These are phyloP conservation scores for Lagerstroemia speciosa DNA, from an alignment of 345 rosid genomes.

Conservation along the genomic window DNA sequence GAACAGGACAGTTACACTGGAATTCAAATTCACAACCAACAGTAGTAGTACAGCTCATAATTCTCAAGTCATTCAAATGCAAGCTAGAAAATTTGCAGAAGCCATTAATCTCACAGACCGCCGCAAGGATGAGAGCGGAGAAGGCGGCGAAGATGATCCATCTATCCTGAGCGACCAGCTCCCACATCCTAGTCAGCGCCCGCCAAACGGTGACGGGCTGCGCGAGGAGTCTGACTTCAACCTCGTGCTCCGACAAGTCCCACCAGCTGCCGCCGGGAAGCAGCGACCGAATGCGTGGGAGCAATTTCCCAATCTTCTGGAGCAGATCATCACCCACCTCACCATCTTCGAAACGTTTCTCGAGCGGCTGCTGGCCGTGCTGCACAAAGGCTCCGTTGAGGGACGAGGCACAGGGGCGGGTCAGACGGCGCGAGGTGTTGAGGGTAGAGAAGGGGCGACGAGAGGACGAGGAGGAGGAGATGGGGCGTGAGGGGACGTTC, in stretches of 20 bases:
- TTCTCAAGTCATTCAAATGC: background rate
- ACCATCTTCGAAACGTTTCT: conserved; percentile 13
- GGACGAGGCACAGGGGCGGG: conserved; percentile 18
- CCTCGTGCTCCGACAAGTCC: conserved; percentile 64
- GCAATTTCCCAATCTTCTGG: conserved; percentile 38
- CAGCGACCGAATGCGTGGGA: conserved; percentile 41
- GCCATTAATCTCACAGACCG: conserved; percentile 31
- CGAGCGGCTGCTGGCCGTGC: conserved; percentile 5
- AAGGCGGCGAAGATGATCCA: conserved; percentile 81
- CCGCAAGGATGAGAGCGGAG: conserved; percentile 68
- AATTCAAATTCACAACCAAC: background rate
- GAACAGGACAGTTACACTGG: background rate
- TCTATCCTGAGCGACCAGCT: conserved; percentile 70
- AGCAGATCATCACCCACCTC: conserved; percentile 28
- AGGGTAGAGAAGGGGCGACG: background rate
- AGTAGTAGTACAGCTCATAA: background rate
- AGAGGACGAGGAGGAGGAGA: background rate
- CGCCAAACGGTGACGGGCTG: conserved; percentile 80
- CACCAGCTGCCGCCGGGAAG: conserved; percentile 96
- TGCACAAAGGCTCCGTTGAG: conserved; percentile 49
- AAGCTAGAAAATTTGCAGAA: background rate
- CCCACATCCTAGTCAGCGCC: conserved; percentile 85
- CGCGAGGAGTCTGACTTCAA: conserved; percentile 50
- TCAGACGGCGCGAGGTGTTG: background rate
- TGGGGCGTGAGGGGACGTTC: background rate